Percentiles rank a stretch among this genome's conserved stretches.
Conservation (phyloP, 331 rosid genomes). For the Erythrophleum ivorense region DNA sequence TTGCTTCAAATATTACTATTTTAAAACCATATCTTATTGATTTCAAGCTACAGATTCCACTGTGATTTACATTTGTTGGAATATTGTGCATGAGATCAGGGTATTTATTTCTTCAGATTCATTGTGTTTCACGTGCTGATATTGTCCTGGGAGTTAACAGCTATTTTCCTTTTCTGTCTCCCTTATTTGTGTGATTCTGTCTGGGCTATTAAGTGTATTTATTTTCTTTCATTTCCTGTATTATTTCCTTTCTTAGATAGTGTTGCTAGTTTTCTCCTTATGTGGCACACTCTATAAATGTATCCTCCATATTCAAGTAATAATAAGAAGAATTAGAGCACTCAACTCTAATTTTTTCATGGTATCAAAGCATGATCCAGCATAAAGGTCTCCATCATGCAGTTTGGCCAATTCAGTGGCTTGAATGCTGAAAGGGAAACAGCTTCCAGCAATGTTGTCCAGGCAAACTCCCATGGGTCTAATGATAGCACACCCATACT, state of each 20-base stretch:
- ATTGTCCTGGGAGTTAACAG: not conserved
- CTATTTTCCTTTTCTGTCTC: not conserved
- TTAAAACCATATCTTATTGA: not conserved
- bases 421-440: too few species aligned
- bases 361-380: too few species aligned
- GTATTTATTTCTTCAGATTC: not conserved
- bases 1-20: conserved; percentile 5
- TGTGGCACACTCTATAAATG: not conserved
- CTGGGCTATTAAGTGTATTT: not conserved
- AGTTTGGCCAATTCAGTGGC: too few species aligned
- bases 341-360: too few species aligned
- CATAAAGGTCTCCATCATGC: too few species aligned
- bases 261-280: not conserved
- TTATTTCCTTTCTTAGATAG: not conserved
- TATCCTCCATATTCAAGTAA: not conserved
- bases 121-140: not conserved
- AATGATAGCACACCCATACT: too few species aligned
- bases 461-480: too few species aligned
- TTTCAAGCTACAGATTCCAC: conserved; percentile 22
- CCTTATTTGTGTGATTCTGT: not conserved
- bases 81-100: not conserved
- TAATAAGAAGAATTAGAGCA: too few species aligned
- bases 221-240: not conserved
- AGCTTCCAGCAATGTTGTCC: too few species aligned
- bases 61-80: conserved; percentile 16